A percentile compares a stretch with the other conserved stretches of the same genome.
These are phyloP conservation scores for Chlorella sp. DNA, from an alignment of 139 green algal genomes.

Conservation along the genomic window DNA sequence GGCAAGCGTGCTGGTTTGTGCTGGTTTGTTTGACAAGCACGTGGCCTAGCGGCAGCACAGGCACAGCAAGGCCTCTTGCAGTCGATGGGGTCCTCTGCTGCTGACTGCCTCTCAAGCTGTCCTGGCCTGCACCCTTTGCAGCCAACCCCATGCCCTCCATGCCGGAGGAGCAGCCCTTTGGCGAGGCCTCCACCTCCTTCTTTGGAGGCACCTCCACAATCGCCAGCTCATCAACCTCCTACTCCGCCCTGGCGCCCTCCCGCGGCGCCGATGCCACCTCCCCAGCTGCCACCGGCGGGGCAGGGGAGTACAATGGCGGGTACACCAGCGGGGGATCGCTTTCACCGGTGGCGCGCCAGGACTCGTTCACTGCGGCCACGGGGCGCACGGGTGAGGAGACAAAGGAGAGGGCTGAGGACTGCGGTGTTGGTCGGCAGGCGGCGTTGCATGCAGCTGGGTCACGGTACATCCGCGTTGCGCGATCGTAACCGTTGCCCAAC, in stretches of 20 bases:
- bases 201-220: neutral
- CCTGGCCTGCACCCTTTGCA: neutral
- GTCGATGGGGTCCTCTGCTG: no score
- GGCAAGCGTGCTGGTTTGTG: neutral
- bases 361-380: slow-evolving; percentile 12
- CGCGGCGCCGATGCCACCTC: neutral
- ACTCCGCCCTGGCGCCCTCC: neutral
- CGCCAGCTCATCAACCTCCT: slow-evolving; percentile 3
- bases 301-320: neutral
- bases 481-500: no score
- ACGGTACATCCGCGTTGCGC: no score
- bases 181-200: neutral
- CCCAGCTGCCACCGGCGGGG: neutral
- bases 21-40: no score
- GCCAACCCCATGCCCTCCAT: slow-evolving; percentile 21
- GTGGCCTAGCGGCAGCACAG: no score
- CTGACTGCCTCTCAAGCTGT: no score
- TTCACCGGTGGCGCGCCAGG: slow-evolving; percentile 9
- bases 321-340: slow-evolving; percentile 13
- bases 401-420: no score
- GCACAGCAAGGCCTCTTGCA: no score
- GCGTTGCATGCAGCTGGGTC: neutral
- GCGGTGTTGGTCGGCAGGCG: neutral
- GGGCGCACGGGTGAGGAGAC: slow-evolving; percentile 6
- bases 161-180: slow-evolving; percentile 36